Evolutionary conservation across 345 rosid genomes (phyloP).

Genomic region (Stellera chamaejasme): DNA sequence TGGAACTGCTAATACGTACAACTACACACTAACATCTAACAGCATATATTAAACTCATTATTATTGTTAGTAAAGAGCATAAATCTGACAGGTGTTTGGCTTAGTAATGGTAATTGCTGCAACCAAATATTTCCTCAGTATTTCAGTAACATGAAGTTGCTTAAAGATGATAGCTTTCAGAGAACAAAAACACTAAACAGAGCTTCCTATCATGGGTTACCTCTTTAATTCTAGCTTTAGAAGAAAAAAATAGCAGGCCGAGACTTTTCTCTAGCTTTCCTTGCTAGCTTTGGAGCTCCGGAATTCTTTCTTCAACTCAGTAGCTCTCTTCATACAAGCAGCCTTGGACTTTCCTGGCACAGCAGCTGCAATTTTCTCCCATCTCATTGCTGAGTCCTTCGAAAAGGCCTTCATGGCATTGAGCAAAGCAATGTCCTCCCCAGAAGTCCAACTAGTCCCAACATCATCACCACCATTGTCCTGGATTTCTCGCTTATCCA

Average conservation of each 20-base stretch:
- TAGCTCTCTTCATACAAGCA: constrained; percentile 79
- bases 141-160: no score
- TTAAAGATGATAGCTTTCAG: no score
- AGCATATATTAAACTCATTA: no score
- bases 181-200: background rate
- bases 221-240: background rate
- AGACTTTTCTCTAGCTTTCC: constrained; percentile 14
- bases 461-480: constrained; percentile 13
- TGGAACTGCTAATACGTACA: no score
- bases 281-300: constrained; percentile 62
- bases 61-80: no score
- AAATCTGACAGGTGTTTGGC: no score
- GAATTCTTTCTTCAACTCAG: constrained; percentile 69
- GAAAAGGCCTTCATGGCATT: constrained; percentile 84
- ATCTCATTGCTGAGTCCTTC: constrained; percentile 73
- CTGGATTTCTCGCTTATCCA: constrained; percentile 11
- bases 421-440: constrained; percentile 79
- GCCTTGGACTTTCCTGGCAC: constrained; percentile 79
- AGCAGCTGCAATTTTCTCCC: constrained; percentile 92
- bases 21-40: no score
- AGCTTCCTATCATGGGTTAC: constrained; percentile 7
- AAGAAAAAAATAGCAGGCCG: background rate
- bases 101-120: no score
- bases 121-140: no score
- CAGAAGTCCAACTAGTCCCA: constrained; percentile 47